Evolutionary conservation across 495 filamentous ascomycete species (phyloP).

Genomic region (Stereocaulon alpinum): DNA sequence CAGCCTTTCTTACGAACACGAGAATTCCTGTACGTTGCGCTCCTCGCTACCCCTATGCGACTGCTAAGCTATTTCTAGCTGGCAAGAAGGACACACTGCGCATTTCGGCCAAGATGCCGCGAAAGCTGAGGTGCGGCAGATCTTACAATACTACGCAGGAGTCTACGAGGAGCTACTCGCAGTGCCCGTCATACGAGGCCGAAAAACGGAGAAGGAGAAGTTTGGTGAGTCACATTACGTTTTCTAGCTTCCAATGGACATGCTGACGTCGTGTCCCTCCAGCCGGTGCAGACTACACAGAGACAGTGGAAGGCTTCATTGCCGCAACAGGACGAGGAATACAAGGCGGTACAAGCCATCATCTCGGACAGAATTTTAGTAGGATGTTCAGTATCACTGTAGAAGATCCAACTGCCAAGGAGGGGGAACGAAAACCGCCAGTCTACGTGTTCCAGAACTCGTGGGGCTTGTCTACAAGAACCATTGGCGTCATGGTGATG

Average conservation of each 20-base stretch:
- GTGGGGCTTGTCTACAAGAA: constrained; percentile 92
- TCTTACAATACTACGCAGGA: constrained; percentile 83
- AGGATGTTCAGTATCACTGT: constrained; percentile 98
- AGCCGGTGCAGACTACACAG: constrained; percentile 79
- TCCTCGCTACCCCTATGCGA: neutral
- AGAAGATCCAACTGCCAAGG: constrained; percentile 73
- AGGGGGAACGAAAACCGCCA: constrained; percentile 57
- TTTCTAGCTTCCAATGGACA: neutral
- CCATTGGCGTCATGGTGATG: constrained; percentile 97
- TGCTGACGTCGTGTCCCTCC: neutral
- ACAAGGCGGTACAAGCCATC: constrained; percentile 89
- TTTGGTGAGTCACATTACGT: constrained; percentile 35
- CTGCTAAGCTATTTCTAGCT: constrained; percentile 26
- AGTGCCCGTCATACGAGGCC: constrained; percentile 82
- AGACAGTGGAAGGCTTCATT: constrained; percentile 84
- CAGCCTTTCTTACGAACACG: constrained; percentile 87
- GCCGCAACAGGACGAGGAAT: constrained; percentile 90
- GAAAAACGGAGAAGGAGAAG: constrained; percentile 86
- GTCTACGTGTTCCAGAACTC: constrained; percentile 95
- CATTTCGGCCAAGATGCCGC: constrained; percentile 72
- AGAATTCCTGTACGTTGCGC: constrained; percentile 57
- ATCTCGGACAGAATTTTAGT: constrained; percentile 91
- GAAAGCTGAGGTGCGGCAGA: constrained; percentile 74
- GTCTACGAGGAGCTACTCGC: constrained; percentile 90
- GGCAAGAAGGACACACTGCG: constrained; percentile 98